Conservation (phyloP, 352 stramenopile genomes). For the Phytophthora sp. region DNA sequence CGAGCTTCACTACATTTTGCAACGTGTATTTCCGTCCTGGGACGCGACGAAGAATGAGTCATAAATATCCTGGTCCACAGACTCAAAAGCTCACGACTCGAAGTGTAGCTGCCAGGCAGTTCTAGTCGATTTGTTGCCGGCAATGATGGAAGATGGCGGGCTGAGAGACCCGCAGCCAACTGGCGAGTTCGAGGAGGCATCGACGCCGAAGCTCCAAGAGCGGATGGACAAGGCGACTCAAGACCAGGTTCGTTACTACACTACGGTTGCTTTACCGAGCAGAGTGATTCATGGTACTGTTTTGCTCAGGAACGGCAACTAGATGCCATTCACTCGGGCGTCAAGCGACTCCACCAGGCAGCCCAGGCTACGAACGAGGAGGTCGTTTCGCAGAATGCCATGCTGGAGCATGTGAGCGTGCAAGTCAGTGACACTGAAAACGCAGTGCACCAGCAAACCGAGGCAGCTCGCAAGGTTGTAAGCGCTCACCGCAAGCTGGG, state of each 20-base stretch:
- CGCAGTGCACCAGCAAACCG: constrained; percentile 55
- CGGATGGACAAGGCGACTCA: constrained; percentile 52
- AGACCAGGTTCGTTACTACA: constrained; percentile 37
- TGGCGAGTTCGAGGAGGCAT: constrained; percentile 49
- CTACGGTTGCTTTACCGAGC: too few species aligned
- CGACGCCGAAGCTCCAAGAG: constrained; percentile 57
- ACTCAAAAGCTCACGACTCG: too few species aligned
- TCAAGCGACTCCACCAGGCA: constrained; percentile 56
- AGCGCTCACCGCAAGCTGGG: constrained; percentile 50
- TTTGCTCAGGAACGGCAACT: constrained; percentile 70
- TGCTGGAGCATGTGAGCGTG: constrained; percentile 64
- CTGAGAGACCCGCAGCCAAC: constrained; percentile 30
- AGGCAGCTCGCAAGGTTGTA: constrained; percentile 56
- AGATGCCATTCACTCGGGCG: constrained; percentile 58
- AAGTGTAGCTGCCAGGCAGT: too few species aligned
- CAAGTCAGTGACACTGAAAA: constrained; percentile 47
- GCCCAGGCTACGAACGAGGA: constrained; percentile 67
- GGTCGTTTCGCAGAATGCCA: constrained; percentile 58
- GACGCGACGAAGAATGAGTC: constrained; percentile 25
- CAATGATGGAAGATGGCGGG: constrained; percentile 30
- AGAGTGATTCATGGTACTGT: too few species aligned
- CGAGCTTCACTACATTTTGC: not conserved
- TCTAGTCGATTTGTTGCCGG: constrained; percentile 5
- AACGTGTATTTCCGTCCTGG: constrained; percentile 32
- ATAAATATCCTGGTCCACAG: too few species aligned